phyloP scores from a whole-genome alignment of 2,329 filamentous ascomycete genomes.

The Diaporthe amygdali region DNA sequence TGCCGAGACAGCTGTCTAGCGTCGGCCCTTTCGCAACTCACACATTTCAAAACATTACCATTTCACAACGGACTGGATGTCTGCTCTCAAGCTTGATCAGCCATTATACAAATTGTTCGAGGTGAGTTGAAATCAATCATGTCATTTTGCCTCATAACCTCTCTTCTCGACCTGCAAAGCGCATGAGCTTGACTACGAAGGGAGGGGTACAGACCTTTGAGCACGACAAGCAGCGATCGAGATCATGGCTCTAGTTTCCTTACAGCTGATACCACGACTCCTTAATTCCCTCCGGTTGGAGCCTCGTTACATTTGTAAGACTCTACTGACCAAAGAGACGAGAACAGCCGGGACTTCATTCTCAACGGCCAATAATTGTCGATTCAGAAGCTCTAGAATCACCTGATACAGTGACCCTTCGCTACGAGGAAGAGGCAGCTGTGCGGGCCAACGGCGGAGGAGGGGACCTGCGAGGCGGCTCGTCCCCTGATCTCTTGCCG shows the following conservation, averaged over 20 bases:
- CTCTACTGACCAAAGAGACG: constrained; percentile 1
- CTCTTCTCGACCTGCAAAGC: not conserved
- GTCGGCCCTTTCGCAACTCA: constrained; percentile 33
- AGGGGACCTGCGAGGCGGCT: constrained; percentile 59
- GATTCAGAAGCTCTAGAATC: constrained; percentile 61
- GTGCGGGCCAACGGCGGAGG: constrained; percentile 53
- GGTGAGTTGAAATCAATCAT: constrained; percentile 50
- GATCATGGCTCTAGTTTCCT: not conserved
- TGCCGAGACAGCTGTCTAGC: constrained; percentile 42
- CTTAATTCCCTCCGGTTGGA: not conserved
- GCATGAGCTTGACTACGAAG: not conserved
- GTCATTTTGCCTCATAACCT: not conserved
- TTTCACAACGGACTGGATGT: constrained; percentile 58
- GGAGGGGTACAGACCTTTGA: not conserved
- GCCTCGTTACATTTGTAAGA: not conserved
- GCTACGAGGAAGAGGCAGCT: constrained; percentile 61
- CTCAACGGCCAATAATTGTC: constrained; percentile 62
- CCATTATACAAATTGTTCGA: constrained; percentile 64
- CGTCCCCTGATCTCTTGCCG: constrained; percentile 65
- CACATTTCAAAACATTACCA: not conserved
- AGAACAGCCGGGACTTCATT: constrained; percentile 55
- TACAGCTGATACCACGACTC: not conserved
- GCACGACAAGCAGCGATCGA: not conserved
- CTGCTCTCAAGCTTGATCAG: constrained; percentile 61
- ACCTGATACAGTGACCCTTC: constrained; percentile 60